phyloP scores from a whole-genome alignment of 106 monocot genomes.

The Dendrobium chrysotoxum region DNA sequence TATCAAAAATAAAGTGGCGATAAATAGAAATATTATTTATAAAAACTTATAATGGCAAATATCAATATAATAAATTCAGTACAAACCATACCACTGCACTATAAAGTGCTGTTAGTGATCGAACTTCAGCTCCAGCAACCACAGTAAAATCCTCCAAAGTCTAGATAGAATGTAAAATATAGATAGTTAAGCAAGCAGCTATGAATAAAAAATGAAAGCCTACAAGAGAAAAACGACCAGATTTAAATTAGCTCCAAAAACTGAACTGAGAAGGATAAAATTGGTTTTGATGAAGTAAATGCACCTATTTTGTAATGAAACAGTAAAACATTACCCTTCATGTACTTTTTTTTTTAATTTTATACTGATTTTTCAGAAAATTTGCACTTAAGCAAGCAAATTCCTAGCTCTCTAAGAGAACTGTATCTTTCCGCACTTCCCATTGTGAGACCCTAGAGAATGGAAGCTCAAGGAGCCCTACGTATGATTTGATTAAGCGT shows the following conservation, averaged over 20 bases:
- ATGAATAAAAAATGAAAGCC: background rate
- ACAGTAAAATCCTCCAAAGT: slow-evolving; percentile 41
- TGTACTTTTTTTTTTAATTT: background rate
- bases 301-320: background rate
- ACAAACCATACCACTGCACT: slow-evolving; percentile 55
- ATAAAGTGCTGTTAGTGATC: slow-evolving; percentile 43
- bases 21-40: background rate
- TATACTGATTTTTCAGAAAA: background rate
- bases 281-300: background rate
- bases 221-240: background rate
- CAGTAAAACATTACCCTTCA: background rate
- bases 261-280: no score
- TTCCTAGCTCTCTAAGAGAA: no score
- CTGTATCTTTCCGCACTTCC: no score
- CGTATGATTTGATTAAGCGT: no score
- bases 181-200: background rate
- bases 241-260: background rate
- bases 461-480: no score
- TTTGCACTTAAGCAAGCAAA: background rate
- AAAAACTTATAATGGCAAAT: background rate
- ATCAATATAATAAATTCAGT: background rate
- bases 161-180: slow-evolving; percentile 15
- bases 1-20: slow-evolving; percentile 10
- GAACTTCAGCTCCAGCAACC: slow-evolving; percentile 45
- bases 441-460: no score